Evolutionary conservation across 192 early-diverging fungal genomes (phyloP).

Genomic region (Coemansia guatemalensis): DNA sequence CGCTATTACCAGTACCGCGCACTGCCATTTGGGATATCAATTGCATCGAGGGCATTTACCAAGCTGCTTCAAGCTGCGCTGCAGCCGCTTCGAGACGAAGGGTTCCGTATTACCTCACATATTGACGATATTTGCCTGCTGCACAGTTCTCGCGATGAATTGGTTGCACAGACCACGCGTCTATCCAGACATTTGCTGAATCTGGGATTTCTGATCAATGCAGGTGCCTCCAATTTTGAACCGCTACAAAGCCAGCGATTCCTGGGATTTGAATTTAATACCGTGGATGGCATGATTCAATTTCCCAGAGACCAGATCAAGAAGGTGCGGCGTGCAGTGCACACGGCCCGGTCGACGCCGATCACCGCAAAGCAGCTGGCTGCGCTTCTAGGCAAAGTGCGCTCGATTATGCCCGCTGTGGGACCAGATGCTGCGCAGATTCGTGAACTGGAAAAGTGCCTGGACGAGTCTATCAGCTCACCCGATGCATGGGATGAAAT

Average conservation of each 20-base stretch:
- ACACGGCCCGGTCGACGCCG: slow-evolving; percentile 23
- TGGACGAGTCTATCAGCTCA: slow-evolving; percentile 28
- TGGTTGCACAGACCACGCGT: slow-evolving; percentile 30
- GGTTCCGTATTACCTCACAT: slow-evolving; percentile 42
- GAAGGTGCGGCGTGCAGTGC: slow-evolving; percentile 45
- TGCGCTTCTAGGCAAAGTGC: slow-evolving; percentile 44
- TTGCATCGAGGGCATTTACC: slow-evolving; percentile 45
- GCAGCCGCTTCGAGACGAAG: slow-evolving; percentile 39
- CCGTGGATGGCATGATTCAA: slow-evolving; percentile 28
- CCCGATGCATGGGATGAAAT: slow-evolving; percentile 50
- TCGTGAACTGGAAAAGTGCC: slow-evolving; percentile 36
- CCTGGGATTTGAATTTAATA: slow-evolving; percentile 53
- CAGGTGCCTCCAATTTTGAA: slow-evolving; percentile 37
- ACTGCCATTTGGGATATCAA: slow-evolving; percentile 50
- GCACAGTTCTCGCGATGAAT: slow-evolving; percentile 22
- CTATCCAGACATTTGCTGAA: slow-evolving; percentile 37
- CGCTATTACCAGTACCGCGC: slow-evolving; percentile 52
- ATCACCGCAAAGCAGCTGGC: slow-evolving; percentile 53
- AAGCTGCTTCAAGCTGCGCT: slow-evolving; percentile 47
- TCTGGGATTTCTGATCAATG: slow-evolving; percentile 49
- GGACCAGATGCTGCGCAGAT: slow-evolving; percentile 34
- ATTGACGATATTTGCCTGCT: slow-evolving; percentile 51
- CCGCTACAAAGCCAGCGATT: slow-evolving; percentile 54
- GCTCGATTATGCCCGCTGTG: slow-evolving; percentile 47
- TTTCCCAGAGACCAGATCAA: slow-evolving; percentile 52